A percentile compares a stretch with the other conserved stretches of the same genome.
Evolutionary conservation across 2,329 filamentous ascomycete genomes (phyloP).

Genomic region (Xylariaceae sp.): DNA sequence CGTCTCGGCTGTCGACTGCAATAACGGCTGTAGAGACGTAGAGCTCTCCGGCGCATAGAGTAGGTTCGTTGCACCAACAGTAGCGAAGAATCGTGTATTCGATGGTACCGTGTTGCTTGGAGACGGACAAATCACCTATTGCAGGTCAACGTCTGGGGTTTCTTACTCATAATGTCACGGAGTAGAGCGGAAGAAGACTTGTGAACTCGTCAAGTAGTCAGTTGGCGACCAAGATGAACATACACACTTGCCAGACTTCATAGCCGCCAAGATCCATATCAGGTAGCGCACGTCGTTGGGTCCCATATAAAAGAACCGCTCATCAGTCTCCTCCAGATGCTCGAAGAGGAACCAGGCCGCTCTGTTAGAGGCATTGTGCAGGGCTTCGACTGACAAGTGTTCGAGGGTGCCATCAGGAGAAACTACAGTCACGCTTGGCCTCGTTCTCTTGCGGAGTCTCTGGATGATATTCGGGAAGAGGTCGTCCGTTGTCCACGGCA

Average conservation of each 20-base stretch:
- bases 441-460: constrained; percentile 11
- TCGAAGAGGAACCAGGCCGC: constrained; percentile 26
- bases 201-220: neutral
- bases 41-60: constrained; percentile 16
- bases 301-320: constrained; percentile 25
- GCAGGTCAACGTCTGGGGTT: neutral
- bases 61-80: constrained; percentile 12
- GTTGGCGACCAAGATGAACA: constrained; percentile 7
- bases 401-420: constrained; percentile 13
- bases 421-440: constrained; percentile 12
- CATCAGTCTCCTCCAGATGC: constrained; percentile 15
- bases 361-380: constrained; percentile 24
- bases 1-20: constrained; percentile 2
- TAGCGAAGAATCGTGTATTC: constrained; percentile 15
- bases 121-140: constrained; percentile 13
- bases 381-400: constrained; percentile 10
- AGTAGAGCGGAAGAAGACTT: neutral
- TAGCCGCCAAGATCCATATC: constrained; percentile 25
- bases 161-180: neutral
- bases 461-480: constrained; percentile 12
- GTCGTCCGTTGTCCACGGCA: constrained; percentile 17
- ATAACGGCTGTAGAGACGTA: constrained; percentile 3
- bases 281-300: constrained; percentile 25
- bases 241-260: constrained; percentile 26
- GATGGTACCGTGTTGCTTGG: constrained; percentile 13